Conservation (phyloP, 495 filamentous ascomycete species). For the Penicillium samsonianum region DNA sequence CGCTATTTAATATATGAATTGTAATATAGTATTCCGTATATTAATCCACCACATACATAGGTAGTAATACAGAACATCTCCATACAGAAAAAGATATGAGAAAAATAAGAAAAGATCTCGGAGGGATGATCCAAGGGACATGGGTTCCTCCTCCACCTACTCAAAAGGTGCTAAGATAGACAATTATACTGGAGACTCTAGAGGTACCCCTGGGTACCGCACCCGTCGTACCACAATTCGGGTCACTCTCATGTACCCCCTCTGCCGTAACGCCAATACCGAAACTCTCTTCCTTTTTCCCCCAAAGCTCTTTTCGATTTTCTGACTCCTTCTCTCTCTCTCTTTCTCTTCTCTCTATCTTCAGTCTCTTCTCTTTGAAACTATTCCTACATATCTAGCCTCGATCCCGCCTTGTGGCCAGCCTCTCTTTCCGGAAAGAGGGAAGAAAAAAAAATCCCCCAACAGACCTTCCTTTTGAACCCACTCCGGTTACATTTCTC, state of each 20-base stretch:
- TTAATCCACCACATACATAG: no score
- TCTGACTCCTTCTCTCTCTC: conserved; percentile 10
- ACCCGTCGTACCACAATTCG: neutral
- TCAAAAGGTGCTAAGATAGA: conserved; percentile 31
- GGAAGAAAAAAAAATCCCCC: neutral
- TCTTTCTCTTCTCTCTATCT: conserved; percentile 7
- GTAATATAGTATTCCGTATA: no score
- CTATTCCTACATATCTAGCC: neutral
- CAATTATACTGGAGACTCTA: conserved; percentile 12
- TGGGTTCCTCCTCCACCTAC: conserved; percentile 24
- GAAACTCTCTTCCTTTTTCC: conserved; percentile 20
- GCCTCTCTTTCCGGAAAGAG: conserved; percentile 1
- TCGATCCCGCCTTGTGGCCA: neutral
- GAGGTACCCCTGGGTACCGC: conserved; percentile 10
- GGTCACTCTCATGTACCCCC: conserved; percentile 12
- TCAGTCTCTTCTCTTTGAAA: conserved; percentile 10
- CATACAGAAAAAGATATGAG: neutral
- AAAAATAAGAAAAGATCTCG: conserved; percentile 9
- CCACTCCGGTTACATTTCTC: conserved; percentile 2
- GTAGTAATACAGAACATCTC: no score
- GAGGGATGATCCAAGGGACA: conserved; percentile 30
- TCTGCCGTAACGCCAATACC: conserved; percentile 21
- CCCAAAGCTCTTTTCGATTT: conserved; percentile 19
- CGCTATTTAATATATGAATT: no score
- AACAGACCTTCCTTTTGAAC: neutral